phyloP scores from a whole-genome alignment of 208 protist species.

The Histomonas meleagridis region DNA sequence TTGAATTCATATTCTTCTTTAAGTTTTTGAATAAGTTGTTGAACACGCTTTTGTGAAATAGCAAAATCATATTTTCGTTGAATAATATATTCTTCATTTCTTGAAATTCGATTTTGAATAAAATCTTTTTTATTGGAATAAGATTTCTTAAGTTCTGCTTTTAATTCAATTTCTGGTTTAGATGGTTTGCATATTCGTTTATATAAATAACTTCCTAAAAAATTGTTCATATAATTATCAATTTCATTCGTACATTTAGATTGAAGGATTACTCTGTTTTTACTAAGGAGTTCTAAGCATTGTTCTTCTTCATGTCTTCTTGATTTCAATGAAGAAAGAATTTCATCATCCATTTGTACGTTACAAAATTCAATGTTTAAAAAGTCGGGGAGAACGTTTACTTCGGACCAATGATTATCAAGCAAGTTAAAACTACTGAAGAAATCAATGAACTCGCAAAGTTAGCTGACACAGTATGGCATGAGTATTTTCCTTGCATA shows the following conservation, averaged over 20 bases:
- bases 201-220: not conserved
- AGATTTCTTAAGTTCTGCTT: not conserved
- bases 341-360: not conserved
- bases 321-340: not conserved
- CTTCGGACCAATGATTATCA: too few relatives aligned
- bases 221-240: not conserved
- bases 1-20: not conserved
- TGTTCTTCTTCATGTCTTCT: not conserved
- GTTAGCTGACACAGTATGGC: not conserved
- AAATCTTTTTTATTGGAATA: not conserved
- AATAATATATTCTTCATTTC: not conserved
- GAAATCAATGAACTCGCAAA: not conserved
- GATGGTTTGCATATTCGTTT: not conserved
- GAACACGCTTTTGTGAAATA: not conserved
- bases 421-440: too few relatives aligned
- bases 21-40: not conserved
- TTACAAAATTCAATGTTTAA: too few relatives aligned
- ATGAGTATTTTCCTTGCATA: not conserved
- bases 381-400: too few relatives aligned
- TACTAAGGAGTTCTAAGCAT: not conserved
- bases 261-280: not conserved
- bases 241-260: not conserved
- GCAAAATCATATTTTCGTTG: not conserved
- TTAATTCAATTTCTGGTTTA: not conserved
- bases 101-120: not conserved